Evolutionary conservation across 1,284 basidiomycete genomes (phyloP).

Genomic region (Xanthoconium separans): DNA sequence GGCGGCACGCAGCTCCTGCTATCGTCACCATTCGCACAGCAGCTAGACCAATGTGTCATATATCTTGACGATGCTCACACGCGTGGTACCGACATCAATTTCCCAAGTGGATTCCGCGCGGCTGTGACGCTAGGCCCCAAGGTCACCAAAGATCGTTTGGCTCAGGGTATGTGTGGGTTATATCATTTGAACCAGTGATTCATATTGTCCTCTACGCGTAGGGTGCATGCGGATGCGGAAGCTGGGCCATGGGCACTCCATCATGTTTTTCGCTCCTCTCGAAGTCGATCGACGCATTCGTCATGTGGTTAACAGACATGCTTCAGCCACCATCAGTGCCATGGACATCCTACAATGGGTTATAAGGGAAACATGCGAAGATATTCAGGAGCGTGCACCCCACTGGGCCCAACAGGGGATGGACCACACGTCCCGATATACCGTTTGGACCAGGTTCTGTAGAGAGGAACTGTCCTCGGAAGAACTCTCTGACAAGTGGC

Average conservation of each 20-base stretch:
- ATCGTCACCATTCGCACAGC: constrained; percentile 43
- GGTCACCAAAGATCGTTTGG: constrained; percentile 52
- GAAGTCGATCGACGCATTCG: constrained; percentile 47
- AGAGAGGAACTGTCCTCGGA: neutral
- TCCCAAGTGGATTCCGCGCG: constrained; percentile 1
- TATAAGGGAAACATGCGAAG: constrained; percentile 44
- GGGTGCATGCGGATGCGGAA: constrained; percentile 54
- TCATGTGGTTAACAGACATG: constrained; percentile 10
- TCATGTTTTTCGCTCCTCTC: constrained; percentile 49
- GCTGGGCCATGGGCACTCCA: constrained; percentile 47
- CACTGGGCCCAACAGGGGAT: constrained; percentile 51
- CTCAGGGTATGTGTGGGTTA: constrained; percentile 42
- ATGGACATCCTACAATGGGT: constrained; percentile 46
- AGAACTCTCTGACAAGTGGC: constrained; percentile 34
- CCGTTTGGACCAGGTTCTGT: constrained; percentile 32
- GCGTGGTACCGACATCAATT: constrained; percentile 10
- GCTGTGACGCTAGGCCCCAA: constrained; percentile 44
- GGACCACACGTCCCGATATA: constrained; percentile 36
- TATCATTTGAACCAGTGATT: neutral
- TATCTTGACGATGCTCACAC: constrained; percentile 63
- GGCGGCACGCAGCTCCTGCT: constrained; percentile 38
- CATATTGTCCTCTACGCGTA: constrained; percentile 13
- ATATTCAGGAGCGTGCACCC: constrained; percentile 40
- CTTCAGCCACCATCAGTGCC: constrained; percentile 15
- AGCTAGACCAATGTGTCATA: constrained; percentile 45